These are phyloP conservation scores for Rhizopus delemar DNA, from an alignment of 371 early-diverging fungal genomes.

Conservation along the genomic window DNA sequence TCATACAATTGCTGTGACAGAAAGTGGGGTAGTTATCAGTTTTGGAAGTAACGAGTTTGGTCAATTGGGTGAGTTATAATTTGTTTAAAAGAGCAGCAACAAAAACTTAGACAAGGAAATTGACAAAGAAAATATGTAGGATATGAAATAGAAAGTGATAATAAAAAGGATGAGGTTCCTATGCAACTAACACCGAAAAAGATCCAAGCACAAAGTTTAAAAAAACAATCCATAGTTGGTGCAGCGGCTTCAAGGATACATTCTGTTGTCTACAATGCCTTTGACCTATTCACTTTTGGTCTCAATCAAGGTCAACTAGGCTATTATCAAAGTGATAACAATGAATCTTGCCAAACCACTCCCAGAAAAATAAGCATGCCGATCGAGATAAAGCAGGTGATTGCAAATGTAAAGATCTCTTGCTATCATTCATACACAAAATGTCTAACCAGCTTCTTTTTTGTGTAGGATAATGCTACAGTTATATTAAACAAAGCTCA, in stretches of 20 bases:
- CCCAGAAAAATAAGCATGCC: conserved; percentile 59
- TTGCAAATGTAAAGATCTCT: conserved; percentile 40
- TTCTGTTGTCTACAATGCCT: conserved; percentile 61
- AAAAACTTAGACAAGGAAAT: not conserved
- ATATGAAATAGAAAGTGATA: conserved; percentile 41
- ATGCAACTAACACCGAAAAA: conserved; percentile 59
- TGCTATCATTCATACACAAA: not conserved
- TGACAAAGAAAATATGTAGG: conserved; percentile 27
- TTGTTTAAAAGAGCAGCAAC: not conserved
- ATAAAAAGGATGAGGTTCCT: conserved; percentile 36
- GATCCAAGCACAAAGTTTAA: conserved; percentile 55
- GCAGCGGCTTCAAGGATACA: conserved; percentile 75
- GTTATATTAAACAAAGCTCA: conserved; percentile 46
- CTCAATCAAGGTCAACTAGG: conserved; percentile 75
- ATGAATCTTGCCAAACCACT: conserved; percentile 37
- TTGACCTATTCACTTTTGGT: conserved; percentile 74
- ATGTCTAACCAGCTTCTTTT: not conserved
- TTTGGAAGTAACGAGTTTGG: conserved; percentile 69
- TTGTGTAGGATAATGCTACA: conserved; percentile 51
- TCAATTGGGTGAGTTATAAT: conserved; percentile 57
- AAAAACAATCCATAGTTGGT: conserved; percentile 58
- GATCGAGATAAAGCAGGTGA: conserved; percentile 49
- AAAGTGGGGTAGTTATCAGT: conserved; percentile 49
- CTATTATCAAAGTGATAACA: conserved; percentile 51
- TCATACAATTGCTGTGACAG: conserved; percentile 69